Base-by-base conservation (phyloP, 2,329 filamentous ascomycete species). In the Scedosporium boydii region DNA sequence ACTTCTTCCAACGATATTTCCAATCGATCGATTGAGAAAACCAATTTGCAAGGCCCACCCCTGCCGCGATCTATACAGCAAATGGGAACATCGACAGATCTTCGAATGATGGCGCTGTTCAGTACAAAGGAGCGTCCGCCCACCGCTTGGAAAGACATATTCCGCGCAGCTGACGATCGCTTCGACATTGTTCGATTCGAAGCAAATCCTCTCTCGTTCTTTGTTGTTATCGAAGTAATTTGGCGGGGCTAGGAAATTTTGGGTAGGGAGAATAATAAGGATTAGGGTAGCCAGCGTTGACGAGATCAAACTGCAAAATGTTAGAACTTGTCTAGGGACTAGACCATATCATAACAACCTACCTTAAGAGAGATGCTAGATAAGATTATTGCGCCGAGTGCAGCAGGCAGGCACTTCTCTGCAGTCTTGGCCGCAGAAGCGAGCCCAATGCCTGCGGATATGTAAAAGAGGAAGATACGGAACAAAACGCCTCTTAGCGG, bases 81-180 rank as follows among this genome's bases (percentile, higher is more conserved):
- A 64, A 69, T 80, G 46, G 77, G 80, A 63, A 70, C 77, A 16
- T 74, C 75, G 42, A 81, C 82, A 77, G 81, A 82, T 65, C 68
- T 82, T 64, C 70, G 81, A 3, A 83, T 84, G 81, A 67, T 83
- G 68, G 75, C 75, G 7, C 64, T 82, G 41, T 71, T 82, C 46
- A 84, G 83, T 64, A 76, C 80, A 2, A 76, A 80, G 66, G 82
- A 84, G 70, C 74, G 81, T 16, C 38, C 44, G 12, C 42, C 27
- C 16, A 38, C 23, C n/a, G 58, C 75, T 3, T 83, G 79, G 77
- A 75, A 73, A 67, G 68, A 69, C 14, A 70, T 82, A 3, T 78
- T 82, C 66, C 66, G 65, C 16, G 66, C 69, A 56, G 79, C 80
- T 1, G 79, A 82, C 62, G 72, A 77, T 65, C 68, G 78, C 12